A percentile compares a stretch with the other conserved stretches of the same genome.
phyloP scores from a whole-genome alignment of 352 stramenopile species.

The Pythium oligandrum region DNA sequence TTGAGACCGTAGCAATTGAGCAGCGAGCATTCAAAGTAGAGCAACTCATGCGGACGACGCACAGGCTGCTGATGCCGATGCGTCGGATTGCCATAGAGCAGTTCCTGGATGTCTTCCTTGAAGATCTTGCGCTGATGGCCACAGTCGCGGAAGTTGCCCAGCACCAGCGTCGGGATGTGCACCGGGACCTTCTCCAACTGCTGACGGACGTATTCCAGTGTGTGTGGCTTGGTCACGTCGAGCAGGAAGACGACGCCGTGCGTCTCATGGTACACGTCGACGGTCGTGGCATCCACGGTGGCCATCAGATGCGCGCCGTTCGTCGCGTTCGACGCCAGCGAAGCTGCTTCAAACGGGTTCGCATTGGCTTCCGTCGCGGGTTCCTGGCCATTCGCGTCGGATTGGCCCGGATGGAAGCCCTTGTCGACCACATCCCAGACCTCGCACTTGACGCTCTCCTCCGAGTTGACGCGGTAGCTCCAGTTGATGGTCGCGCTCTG shows the following conservation, averaged over 20 bases:
- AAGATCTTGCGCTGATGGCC: conserved; percentile 75
- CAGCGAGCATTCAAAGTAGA: conserved; percentile 85
- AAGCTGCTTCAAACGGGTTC: conserved; percentile 24
- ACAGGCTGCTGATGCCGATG: conserved; percentile 28
- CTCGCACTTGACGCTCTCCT: conserved; percentile 88
- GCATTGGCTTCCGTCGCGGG: not conserved
- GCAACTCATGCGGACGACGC: conserved; percentile 48
- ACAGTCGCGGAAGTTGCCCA: conserved; percentile 79
- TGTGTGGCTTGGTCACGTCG: conserved; percentile 76
- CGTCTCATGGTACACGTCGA: conserved; percentile 89
- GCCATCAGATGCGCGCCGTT: conserved; percentile 44
- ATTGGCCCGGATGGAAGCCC: conserved; percentile 36
- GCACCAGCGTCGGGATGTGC: conserved; percentile 74
- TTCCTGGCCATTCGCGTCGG: conserved; percentile 5
- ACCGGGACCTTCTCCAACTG: conserved; percentile 65
- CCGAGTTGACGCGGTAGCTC: conserved; percentile 50
- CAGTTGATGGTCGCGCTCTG: conserved; percentile 88
- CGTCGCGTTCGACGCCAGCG: not conserved
- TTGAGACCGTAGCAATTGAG: conserved; percentile 83
- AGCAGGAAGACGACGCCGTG: conserved; percentile 87
- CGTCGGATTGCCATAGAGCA: conserved; percentile 50
- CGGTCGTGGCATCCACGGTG: conserved; percentile 73
- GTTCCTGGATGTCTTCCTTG: conserved; percentile 76
- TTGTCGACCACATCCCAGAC: conserved; percentile 90
- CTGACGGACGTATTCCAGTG: conserved; percentile 78